Base-by-base conservation (phyloP, 225 moss, liverwort and hornwort species). In the Polytrichum formosum region DNA sequence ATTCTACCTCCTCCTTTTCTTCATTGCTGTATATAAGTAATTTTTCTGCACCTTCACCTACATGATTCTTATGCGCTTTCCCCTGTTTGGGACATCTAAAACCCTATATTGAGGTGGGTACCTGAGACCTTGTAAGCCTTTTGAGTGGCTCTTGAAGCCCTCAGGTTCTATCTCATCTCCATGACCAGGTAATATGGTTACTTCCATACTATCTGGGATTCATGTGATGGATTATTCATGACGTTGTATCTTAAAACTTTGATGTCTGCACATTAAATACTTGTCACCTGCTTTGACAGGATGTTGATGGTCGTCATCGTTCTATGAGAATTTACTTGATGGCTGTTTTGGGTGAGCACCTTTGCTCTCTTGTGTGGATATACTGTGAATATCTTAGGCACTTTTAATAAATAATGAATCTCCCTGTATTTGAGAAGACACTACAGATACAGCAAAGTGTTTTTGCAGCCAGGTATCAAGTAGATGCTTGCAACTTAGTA, bases 1-100 rank as follows among this genome's bases (percentile, higher is more conserved):
- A 64, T 98, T 92, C 75, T 92, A 92, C 63, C 78, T 98, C 6
- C 55, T 92, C 65, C 92, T 94, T 70, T 94, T 98, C 81, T 94
- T 98, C 68, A 77, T 92, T 59, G 81, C 87, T 28, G 90, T 98
- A 62, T 98, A 91, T 80, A 88, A 86, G 35, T 35, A 35, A 35
- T 35, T 9, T 35, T 35, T 9, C 35, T 35, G 35, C 35, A 13
- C 46, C 31, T 18, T 56, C 28, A 23, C 23, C 19, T 22, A 67
- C 53, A 37, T 22, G 20, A 5, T 19, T 19, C 58, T n/a, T 58
- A 8, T 58, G 58, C 20, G 8, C 35, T 35, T 35, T 35, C 35
- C 31, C 35, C 35, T 35, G 35, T 35, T 35, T 35, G 8, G 35
- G 35, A 9, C 35, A 35, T 35, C 35, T 35, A 35, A 33, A 35